These are phyloP conservation scores for Globisporangium parvum DNA, from an alignment of 352 stramenopile species.

Conservation along the genomic window DNA sequence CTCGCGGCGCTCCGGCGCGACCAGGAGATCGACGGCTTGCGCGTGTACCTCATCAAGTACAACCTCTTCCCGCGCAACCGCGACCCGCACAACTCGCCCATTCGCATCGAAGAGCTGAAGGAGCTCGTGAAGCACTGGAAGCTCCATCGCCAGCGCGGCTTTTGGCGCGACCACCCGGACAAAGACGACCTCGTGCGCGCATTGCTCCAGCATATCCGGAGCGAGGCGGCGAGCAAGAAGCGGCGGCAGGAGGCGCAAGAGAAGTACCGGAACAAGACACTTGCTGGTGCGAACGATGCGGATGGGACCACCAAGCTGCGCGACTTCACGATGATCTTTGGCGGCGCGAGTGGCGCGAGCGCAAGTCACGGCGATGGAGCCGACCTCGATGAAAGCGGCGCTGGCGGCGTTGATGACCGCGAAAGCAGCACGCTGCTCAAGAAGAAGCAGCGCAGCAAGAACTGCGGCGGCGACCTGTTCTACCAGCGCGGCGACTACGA, in stretches of 20 bases:
- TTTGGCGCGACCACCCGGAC: conserved; percentile 87
- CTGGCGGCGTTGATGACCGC: conserved; percentile 1
- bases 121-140: conserved; percentile 91
- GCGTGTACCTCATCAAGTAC: conserved; percentile 85
- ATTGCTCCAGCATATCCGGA: conserved; percentile 80
- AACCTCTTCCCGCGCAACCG: conserved; percentile 81
- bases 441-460: conserved; percentile 30
- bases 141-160: conserved; percentile 82
- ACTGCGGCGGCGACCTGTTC: conserved; percentile 72
- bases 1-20: conserved; percentile 68
- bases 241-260: conserved; percentile 74
- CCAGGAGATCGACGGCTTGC: conserved; percentile 79
- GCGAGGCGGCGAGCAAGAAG: conserved; percentile 75
- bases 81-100: conserved; percentile 81
- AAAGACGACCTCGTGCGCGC: conserved; percentile 88
- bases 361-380: not conserved
- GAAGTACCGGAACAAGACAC: conserved; percentile 52
- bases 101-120: conserved; percentile 87
- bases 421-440: conserved; percentile 12
- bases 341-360: conserved; percentile 1
- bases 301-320: conserved; percentile 30
- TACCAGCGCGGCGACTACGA: conserved; percentile 83
- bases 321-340: conserved; percentile 62
- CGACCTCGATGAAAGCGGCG: not conserved
- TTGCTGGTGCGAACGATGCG: conserved; percentile 11